phyloP scores from a whole-genome alignment of 345 rosid species.

The Moricandia moricandioides region DNA sequence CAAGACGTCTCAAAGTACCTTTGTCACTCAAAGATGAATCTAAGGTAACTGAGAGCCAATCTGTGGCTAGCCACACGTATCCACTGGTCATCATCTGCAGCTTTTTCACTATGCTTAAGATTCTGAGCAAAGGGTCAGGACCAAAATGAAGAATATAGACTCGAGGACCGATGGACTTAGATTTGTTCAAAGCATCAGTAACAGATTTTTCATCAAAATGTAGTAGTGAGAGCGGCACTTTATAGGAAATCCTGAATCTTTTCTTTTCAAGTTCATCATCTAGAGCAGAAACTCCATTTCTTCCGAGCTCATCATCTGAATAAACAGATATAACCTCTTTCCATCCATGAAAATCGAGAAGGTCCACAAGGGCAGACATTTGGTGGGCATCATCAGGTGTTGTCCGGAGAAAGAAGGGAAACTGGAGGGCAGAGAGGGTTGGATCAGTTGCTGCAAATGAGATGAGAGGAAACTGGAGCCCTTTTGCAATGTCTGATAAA shows the following conservation, averaged over 20 bases:
- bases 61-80: not conserved
- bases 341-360: not conserved
- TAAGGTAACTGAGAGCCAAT: not conserved
- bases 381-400: constrained; percentile 70
- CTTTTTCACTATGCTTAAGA: not conserved
- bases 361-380: constrained; percentile 56
- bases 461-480: constrained; percentile 68
- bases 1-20: not conserved
- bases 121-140: not conserved
- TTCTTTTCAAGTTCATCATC: not conserved
- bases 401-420: constrained; percentile 70
- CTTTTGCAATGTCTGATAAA: constrained; percentile 54
- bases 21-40: not conserved
- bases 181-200: not conserved
- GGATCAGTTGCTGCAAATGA: constrained; percentile 93
- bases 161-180: not conserved
- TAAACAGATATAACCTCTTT: not conserved
- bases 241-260: not conserved
- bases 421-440: constrained; percentile 74
- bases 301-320: not conserved
- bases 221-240: not conserved
- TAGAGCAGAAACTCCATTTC: not conserved
- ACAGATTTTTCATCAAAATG: not conserved
- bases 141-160: not conserved
- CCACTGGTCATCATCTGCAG: not conserved